Percentiles rank a stretch among this genome's conserved stretches.
phyloP scores from a whole-genome alignment of 2,329 filamentous ascomycete genomes.

The Claviceps citrina region DNA sequence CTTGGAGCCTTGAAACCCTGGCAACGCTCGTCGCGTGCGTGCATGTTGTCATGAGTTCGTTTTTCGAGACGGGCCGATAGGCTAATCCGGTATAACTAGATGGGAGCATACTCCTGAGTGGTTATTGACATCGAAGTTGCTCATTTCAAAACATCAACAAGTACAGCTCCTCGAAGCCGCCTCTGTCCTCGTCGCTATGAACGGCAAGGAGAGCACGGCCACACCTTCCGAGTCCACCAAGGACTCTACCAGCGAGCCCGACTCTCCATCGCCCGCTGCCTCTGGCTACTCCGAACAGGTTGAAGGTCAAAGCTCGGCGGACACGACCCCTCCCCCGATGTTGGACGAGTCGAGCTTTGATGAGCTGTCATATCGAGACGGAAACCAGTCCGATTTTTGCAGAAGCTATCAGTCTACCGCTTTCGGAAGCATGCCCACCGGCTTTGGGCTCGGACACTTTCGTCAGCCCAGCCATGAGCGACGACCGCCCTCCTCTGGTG shows the following conservation, averaged over 20 bases:
- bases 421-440: conserved; percentile 31
- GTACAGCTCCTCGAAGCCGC: conserved; percentile 94
- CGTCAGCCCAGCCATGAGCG: conserved; percentile 62
- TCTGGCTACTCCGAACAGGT: conserved; percentile 68
- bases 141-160: conserved; percentile 99
- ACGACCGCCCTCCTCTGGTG: conserved; percentile 66
- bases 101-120: conserved; percentile 99
- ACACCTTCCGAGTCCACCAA: conserved; percentile 51
- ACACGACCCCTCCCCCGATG: conserved; percentile 82
- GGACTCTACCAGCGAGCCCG: conserved; percentile 61
- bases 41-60: neutral
- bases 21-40: neutral
- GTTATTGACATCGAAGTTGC: conserved; percentile 89
- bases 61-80: neutral
- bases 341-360: conserved; percentile 45
- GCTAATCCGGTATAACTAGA: conserved; percentile 34
- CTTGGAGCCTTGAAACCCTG: neutral
- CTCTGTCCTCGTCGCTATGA: conserved; percentile 92
- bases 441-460: conserved; percentile 39
- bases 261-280: conserved; percentile 66
- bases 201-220: conserved; percentile 35
- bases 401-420: conserved; percentile 66
- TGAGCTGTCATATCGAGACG: conserved; percentile 35
- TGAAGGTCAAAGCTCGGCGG: conserved; percentile 67
- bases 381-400: conserved; percentile 46